Conservation (phyloP, 441 rosid species). For the Breynia disticha region DNA sequence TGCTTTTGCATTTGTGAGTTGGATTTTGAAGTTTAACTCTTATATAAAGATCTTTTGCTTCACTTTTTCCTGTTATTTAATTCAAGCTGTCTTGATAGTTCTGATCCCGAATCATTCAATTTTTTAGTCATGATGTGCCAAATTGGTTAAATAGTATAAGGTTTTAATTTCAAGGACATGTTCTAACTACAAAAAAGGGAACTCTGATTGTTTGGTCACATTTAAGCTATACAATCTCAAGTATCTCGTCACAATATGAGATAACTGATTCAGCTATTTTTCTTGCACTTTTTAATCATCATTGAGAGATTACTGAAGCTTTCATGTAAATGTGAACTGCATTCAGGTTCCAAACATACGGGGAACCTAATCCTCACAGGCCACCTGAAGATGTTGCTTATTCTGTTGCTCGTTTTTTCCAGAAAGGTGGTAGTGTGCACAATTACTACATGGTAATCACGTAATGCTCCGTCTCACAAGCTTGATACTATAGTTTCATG, state of each 20-base stretch:
- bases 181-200: neutral
- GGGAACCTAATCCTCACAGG: constrained; percentile 84
- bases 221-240: too few relatives aligned
- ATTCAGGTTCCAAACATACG: constrained; percentile 84
- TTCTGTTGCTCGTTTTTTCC: constrained; percentile 88
- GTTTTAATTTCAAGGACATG: neutral
- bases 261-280: too few relatives aligned
- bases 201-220: neutral
- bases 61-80: neutral
- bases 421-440: constrained; percentile 79
- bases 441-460: constrained; percentile 81
- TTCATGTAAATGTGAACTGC: neutral
- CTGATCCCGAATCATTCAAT: neutral
- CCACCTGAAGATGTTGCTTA: constrained; percentile 86
- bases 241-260: too few relatives aligned
- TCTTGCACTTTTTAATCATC: too few relatives aligned
- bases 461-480: constrained; percentile 12
- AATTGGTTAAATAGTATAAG: neutral
- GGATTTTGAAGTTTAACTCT: constrained; percentile 1
- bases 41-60: neutral
- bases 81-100: neutral
- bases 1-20: constrained; percentile 1
- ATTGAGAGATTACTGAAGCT: constrained; percentile 1
- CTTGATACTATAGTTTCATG: neutral
- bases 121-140: neutral